Percentiles rank a stretch among this genome's conserved stretches.
Conservation (phyloP, 2,329 filamentous ascomycete genomes). For the Periglandula ipomoeae region DNA sequence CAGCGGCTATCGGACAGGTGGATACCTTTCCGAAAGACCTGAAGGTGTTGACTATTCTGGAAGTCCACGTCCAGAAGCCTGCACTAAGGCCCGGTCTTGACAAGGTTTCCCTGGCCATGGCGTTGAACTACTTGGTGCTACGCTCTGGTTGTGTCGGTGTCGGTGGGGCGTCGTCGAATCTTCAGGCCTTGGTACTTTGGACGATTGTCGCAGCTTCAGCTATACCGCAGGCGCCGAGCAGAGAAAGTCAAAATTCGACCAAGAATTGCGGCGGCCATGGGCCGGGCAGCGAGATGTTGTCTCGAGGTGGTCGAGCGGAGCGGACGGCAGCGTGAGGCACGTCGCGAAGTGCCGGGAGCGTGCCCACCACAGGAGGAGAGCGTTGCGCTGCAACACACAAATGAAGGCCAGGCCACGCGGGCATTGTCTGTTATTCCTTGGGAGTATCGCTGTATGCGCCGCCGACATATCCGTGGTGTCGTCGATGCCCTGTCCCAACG, state of each 20-base stretch:
- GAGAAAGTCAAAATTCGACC: too few relatives aligned
- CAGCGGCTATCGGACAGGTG: conserved; percentile 1
- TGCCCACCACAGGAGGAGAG: too few relatives aligned
- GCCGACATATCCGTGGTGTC: background rate
- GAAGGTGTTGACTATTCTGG: conserved; percentile 1
- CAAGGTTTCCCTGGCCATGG: conserved; percentile 3
- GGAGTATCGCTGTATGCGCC: background rate
- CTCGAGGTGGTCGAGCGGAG: too few relatives aligned
- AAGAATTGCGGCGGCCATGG: background rate
- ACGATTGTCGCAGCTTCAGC: background rate
- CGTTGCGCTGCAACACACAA: too few relatives aligned
- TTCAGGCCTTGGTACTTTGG: background rate
- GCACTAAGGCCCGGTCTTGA: background rate
- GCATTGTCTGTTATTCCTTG: too few relatives aligned
- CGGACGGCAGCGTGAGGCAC: too few relatives aligned
- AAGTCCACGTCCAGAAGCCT: conserved; percentile 1
- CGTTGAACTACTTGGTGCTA: too few relatives aligned
- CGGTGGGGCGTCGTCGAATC: background rate
- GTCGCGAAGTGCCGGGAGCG: too few relatives aligned
- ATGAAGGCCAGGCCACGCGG: too few relatives aligned
- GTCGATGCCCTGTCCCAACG: too few relatives aligned
- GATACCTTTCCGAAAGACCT: background rate
- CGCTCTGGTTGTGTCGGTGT: too few relatives aligned
- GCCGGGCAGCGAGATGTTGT: background rate
- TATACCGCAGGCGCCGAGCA: background rate